phyloP scores from a whole-genome alignment of 2,329 filamentous ascomycete species.

The Penicillium psychrosexuale region DNA sequence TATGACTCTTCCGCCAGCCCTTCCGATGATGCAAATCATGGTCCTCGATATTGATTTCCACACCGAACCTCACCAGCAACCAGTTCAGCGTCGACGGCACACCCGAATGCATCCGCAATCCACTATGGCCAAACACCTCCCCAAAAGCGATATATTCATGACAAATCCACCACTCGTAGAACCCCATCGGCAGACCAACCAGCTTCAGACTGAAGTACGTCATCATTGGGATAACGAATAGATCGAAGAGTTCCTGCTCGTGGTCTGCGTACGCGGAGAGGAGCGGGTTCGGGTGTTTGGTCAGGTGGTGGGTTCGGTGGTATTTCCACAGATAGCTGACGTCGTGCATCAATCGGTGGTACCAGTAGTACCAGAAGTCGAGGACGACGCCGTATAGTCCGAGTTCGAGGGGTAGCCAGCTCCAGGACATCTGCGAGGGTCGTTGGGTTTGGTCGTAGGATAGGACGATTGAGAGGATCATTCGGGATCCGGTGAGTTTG shows the following conservation, averaged over 20 bases:
- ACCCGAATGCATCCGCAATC: slow-evolving; percentile 34
- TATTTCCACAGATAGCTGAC: slow-evolving; percentile 42
- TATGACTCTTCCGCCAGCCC: slow-evolving; percentile 39
- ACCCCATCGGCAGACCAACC: slow-evolving; percentile 45
- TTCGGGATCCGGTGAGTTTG: slow-evolving; percentile 34
- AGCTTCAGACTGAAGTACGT: slow-evolving; percentile 37
- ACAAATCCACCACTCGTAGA: slow-evolving; percentile 50
- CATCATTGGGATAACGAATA: slow-evolving; percentile 42
- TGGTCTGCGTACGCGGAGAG: slow-evolving; percentile 44
- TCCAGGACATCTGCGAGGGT: slow-evolving; percentile 30
- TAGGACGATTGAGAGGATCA: slow-evolving; percentile 33
- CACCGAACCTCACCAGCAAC: slow-evolving; percentile 34
- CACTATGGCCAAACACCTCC: slow-evolving; percentile 23
- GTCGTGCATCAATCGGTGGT: slow-evolving; percentile 43
- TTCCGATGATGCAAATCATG: slow-evolving; percentile 43
- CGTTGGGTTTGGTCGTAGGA: slow-evolving; percentile 26
- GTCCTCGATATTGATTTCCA: slow-evolving; percentile 47
- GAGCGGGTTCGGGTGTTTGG: slow-evolving; percentile 46
- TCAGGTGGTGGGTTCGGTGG: slow-evolving; percentile 48
- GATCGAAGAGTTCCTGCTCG: slow-evolving; percentile 47
- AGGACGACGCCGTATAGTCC: slow-evolving; percentile 25
- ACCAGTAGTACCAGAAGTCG: slow-evolving; percentile 28
- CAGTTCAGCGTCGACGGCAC: slow-evolving; percentile 37
- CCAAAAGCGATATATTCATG: slow-evolving; percentile 45
- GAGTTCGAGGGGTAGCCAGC: slow-evolving; percentile 38